phyloP scores from a whole-genome alignment of 345 rosid species.

The Clausena lansium region DNA sequence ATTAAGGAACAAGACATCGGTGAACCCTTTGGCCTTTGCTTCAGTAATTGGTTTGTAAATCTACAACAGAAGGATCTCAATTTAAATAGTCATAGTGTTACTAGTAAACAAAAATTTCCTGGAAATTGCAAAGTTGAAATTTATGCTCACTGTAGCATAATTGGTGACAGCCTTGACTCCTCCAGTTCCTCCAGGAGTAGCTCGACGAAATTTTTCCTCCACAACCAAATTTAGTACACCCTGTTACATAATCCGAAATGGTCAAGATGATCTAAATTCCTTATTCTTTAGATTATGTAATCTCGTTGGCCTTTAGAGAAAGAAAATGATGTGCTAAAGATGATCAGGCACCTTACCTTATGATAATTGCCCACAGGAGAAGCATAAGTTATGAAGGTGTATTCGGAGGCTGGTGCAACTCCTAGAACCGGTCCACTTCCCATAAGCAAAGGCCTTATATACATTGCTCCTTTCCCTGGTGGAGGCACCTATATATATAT shows the following conservation, averaged over 20 bases:
- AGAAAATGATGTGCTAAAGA: neutral
- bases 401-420: constrained; percentile 22
- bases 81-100: neutral
- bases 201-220: constrained; percentile 45
- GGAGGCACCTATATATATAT: constrained; percentile 30
- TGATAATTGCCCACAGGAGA: constrained; percentile 35
- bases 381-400: constrained; percentile 23
- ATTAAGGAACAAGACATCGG: constrained; percentile 63
- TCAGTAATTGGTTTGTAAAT: constrained; percentile 36
- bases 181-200: constrained; percentile 62
- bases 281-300: no score
- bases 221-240: constrained; percentile 40
- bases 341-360: constrained; percentile 9
- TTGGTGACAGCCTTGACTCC: constrained; percentile 59
- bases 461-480: constrained; percentile 33
- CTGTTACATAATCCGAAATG: constrained; percentile 17
- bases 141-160: constrained; percentile 53
- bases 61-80: constrained; percentile 18
- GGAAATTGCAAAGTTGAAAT: neutral
- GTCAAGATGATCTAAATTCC: neutral
- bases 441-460: constrained; percentile 32
- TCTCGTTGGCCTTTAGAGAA: no score
- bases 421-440: constrained; percentile 31
- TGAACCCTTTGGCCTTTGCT: constrained; percentile 67
- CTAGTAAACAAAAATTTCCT: neutral